Conservation (phyloP, 805 yeast genomes). For the Candida insectorum region DNA sequence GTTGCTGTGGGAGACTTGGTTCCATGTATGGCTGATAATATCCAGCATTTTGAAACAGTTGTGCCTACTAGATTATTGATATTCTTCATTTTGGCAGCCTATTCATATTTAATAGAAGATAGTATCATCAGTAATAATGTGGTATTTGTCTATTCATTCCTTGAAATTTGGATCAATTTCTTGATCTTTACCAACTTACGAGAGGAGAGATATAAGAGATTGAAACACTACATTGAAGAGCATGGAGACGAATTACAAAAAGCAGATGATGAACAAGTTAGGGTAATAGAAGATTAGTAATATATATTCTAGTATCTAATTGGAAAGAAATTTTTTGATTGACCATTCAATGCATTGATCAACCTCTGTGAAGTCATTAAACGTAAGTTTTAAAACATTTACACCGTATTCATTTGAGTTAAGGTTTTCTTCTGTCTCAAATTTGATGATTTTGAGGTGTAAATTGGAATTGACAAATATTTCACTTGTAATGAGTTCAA, state of each 20-base stretch:
- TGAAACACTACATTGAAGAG: conserved; percentile 39
- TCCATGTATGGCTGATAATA: conserved; percentile 51
- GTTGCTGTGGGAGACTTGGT: conserved; percentile 52
- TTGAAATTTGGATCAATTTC: conserved; percentile 70
- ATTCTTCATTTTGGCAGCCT: conserved; percentile 48
- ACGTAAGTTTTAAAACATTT: conserved; percentile 43
- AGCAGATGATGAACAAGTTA: conserved; percentile 27
- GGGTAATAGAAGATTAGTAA: conserved; percentile 23
- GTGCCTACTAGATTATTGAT: conserved; percentile 55
- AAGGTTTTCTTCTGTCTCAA: conserved; percentile 20
- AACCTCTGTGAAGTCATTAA: conserved; percentile 50
- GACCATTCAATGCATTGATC: conserved; percentile 60
- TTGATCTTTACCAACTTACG: conserved; percentile 58
- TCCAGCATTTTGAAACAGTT: conserved; percentile 53
- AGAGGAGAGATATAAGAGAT: conserved; percentile 56
- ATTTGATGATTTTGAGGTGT: conserved; percentile 33
- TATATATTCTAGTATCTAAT: not conserved
- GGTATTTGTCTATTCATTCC: conserved; percentile 55
- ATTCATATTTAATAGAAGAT: conserved; percentile 44
- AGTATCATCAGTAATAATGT: conserved; percentile 57
- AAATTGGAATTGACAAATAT: conserved; percentile 38
- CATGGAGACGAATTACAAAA: conserved; percentile 33
- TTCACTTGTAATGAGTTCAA: conserved; percentile 37
- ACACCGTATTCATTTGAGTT: conserved; percentile 27
- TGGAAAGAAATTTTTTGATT: conserved; percentile 26